A percentile compares a stretch with the other conserved stretches of the same genome.
phyloP scores from a whole-genome alignment of 2,329 filamentous ascomycete genomes.

The Helotiales sp. region DNA sequence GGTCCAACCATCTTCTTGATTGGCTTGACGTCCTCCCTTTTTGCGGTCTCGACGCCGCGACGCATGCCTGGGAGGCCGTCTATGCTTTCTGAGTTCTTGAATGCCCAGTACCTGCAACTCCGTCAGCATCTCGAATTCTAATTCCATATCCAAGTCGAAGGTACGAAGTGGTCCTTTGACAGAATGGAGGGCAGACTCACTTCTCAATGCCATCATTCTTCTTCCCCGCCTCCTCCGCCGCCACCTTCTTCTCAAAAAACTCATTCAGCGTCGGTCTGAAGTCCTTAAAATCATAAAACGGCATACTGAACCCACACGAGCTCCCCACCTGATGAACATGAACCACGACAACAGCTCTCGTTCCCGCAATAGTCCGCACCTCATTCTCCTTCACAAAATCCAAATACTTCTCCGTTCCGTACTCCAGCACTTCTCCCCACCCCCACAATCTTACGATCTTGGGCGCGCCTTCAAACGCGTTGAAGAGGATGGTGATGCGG shows the following conservation, averaged over 20 bases:
- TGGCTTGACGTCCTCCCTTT: conserved; percentile 29
- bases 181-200: conserved; percentile 14
- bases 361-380: conserved; percentile 26
- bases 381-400: conserved; percentile 27
- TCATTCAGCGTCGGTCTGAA: conserved; percentile 32
- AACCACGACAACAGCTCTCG: conserved; percentile 30
- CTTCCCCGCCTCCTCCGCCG: conserved; percentile 25
- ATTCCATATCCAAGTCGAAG: background rate
- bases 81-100: conserved; percentile 31
- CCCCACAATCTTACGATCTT: conserved; percentile 34
- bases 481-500: conserved; percentile 31
- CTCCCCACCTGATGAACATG: conserved; percentile 33
- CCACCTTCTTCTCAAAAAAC: conserved; percentile 32
- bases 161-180: background rate
- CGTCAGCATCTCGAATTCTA: background rate
- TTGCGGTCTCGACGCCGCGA: conserved; percentile 25
- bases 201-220: conserved; percentile 32
- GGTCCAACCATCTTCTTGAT: conserved; percentile 37
- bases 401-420: conserved; percentile 24
- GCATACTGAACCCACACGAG: conserved; percentile 32
- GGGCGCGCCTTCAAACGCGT: conserved; percentile 31
- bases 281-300: conserved; percentile 29
- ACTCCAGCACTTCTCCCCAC: conserved; percentile 32
- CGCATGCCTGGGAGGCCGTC: conserved; percentile 30
- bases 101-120: conserved; percentile 31